Evolutionary conservation across 2,329 filamentous ascomycete genomes (phyloP).

Genomic region (Pseudogymnoascus sp.): DNA sequence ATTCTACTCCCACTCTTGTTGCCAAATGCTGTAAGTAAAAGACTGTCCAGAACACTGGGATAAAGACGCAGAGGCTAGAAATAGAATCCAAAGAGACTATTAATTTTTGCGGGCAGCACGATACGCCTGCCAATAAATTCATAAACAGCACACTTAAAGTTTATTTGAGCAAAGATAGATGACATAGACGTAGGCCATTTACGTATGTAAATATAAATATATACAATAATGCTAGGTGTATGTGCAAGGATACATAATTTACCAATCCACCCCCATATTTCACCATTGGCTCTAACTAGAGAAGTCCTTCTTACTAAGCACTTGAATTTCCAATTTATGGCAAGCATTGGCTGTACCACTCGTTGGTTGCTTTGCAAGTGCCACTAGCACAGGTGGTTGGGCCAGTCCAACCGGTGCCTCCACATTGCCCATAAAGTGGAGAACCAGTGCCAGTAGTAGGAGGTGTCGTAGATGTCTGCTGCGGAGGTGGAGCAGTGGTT

Average conservation of each 20-base stretch:
- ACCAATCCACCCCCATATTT: not conserved
- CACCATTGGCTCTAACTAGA: not conserved
- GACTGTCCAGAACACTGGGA: too few species aligned
- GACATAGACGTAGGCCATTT: not conserved
- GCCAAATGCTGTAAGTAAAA: not conserved
- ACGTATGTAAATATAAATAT: not conserved
- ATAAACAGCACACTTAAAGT: too few species aligned
- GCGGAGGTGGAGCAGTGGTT: not conserved
- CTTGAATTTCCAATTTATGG: not conserved
- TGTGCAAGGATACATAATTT: not conserved
- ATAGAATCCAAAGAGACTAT: not conserved
- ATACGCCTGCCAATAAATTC: not conserved
- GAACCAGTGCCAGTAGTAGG: constrained; percentile 7
- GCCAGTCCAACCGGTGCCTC: constrained; percentile 13
- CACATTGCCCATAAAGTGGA: constrained; percentile 12
- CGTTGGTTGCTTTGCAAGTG: constrained; percentile 13
- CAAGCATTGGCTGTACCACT: constrained; percentile 13
- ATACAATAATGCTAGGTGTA: not conserved
- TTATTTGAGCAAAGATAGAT: not conserved
- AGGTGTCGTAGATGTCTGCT: not conserved
- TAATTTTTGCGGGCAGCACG: not conserved
- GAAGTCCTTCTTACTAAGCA: not conserved
- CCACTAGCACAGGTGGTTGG: constrained; percentile 15
- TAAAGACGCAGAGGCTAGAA: not conserved
- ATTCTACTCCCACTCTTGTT: not conserved